A percentile compares a stretch with the other conserved stretches of the same genome.
These are phyloP conservation scores for Hypericum androsaemum DNA, from an alignment of 345 rosid species.

Conservation along the genomic window DNA sequence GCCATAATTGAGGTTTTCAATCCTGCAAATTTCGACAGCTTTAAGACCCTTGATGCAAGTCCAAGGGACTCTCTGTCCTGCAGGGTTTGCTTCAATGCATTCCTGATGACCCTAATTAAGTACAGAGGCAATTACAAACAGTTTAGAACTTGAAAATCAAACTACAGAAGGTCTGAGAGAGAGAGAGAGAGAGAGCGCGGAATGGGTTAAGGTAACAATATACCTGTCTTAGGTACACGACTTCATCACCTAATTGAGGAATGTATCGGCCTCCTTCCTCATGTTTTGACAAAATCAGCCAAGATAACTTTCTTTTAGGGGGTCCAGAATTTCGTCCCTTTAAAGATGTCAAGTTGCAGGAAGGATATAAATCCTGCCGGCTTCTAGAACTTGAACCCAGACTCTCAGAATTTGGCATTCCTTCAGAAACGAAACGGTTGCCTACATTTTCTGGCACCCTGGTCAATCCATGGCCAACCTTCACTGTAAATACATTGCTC, in stretches of 20 bases:
- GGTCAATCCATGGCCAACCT: constrained; percentile 28
- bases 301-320: constrained; percentile 16
- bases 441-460: constrained; percentile 30
- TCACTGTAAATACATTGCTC: constrained; percentile 22
- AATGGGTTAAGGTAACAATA: neutral
- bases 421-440: constrained; percentile 10
- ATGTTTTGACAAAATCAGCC: constrained; percentile 18
- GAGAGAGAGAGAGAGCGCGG: neutral
- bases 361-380: constrained; percentile 7
- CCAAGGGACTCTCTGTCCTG: constrained; percentile 14
- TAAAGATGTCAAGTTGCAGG: neutral
- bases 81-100: constrained; percentile 6
- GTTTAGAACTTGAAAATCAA: neutral
- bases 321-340: constrained; percentile 1
- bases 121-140: neutral
- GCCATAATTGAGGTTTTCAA: constrained; percentile 15
- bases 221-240: constrained; percentile 24
- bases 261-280: constrained; percentile 20
- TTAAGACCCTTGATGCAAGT: constrained; percentile 4
- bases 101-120: constrained; percentile 20
- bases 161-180: no score
- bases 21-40: constrained; percentile 22
- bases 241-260: constrained; percentile 24
- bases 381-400: constrained; percentile 16
- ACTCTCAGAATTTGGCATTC: constrained; percentile 1